Evolutionary conservation across 2,329 filamentous ascomycete genomes (phyloP), one percentile per base, ranked within the genome.

Genomic region (Colletotrichum brevisporum): DNA sequence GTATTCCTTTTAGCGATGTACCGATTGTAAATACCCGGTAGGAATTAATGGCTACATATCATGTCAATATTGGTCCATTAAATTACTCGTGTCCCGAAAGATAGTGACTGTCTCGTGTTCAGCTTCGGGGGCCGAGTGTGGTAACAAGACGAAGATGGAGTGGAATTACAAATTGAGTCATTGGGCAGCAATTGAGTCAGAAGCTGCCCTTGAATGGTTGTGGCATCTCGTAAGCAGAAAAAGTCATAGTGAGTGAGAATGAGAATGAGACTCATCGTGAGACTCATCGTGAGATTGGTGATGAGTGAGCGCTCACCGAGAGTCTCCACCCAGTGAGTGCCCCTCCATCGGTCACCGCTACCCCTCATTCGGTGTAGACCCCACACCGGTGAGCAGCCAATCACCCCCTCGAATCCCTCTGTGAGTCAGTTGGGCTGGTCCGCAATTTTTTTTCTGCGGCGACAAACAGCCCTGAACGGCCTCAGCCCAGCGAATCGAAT

Each of bases 1-100:
- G 75, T 90, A 90, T 76, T 83, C 82, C 26, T 88, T 87, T 71
- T 88, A 74, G 41, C 41, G 74, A 60, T 15, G 45, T n/a, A 21
- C 21, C 4, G 4, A 15, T 9, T 10, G 15, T 1, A 43, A n/a
- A 55, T 50, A 62, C 56, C 63, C 10, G 6, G 45, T 47, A 16
- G 8, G 47, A 6, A n/a, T 50, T 12, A 18, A 12, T 5, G 47
- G 47, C 47, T 13, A 4, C 16, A 18, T 4, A 16, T 47, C 21
- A 24, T 24, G 21, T 24, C 21, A 24, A 24, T 24, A 24, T 24
- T 24, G 21, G 21, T 24, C 21, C 21, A 24, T 24, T 24, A 24
- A 24, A 24, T 24, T 24, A 24, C 21, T 24, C 21, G 21, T 24
- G 21, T 24, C n/a, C n/a, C 6, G 45, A 16, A n/a, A 6, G 4